Evolutionary conservation across 441 rosid species (phyloP).

Genomic region (Pelargonium myrrhifolium): DNA sequence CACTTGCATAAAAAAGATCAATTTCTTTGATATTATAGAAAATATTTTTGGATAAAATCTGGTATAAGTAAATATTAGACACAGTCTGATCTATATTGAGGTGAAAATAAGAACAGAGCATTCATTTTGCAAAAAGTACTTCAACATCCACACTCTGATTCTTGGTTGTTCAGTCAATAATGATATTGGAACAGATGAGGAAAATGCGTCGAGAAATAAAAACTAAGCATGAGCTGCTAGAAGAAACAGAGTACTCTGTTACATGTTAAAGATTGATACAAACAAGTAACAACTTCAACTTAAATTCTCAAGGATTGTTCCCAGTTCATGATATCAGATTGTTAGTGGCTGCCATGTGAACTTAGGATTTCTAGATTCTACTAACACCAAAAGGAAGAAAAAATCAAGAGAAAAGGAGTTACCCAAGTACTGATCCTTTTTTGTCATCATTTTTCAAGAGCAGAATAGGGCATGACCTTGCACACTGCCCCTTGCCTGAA

Average conservation of each 20-base stretch:
- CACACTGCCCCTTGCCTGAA: conserved; percentile 32
- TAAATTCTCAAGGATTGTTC: conserved; percentile 7
- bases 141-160: neutral
- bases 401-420: conserved; percentile 23
- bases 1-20: neutral
- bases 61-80: neutral
- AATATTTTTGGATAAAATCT: neutral
- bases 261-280: neutral
- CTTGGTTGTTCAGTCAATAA: neutral
- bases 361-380: neutral
- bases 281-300: neutral
- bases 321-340: neutral
- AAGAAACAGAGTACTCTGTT: neutral
- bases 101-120: neutral
- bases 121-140: neutral
- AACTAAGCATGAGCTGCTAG: neutral
- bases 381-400: conserved; percentile 4
- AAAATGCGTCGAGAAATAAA: neutral
- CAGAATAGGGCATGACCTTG: conserved; percentile 57
- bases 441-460: conserved; percentile 50
- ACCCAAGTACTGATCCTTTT: conserved; percentile 42
- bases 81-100: neutral
- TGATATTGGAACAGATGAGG: neutral
- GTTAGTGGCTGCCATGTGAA: neutral
- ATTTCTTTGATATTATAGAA: neutral